Conservation (phyloP, 805 yeast genomes). For the Starmera quercuum region DNA sequence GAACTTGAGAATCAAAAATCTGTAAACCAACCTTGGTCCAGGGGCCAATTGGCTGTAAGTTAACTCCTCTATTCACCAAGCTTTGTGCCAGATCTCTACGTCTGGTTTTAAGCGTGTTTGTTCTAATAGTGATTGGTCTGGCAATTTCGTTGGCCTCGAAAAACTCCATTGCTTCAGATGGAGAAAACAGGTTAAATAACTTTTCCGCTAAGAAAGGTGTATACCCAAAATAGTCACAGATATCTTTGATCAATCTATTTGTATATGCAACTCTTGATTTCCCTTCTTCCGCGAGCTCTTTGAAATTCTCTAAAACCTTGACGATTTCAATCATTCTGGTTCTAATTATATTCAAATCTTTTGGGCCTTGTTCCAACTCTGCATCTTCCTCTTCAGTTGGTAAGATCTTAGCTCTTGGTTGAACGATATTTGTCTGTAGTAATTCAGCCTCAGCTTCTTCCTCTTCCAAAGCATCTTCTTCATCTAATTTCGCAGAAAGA, state of each 20-base stretch:
- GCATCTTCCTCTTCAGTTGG: slow-evolving; percentile 66
- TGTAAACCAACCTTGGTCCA: slow-evolving; percentile 99
- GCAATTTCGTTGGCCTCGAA: slow-evolving; percentile 98
- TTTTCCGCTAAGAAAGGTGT: slow-evolving; percentile 89
- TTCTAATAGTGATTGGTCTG: slow-evolving; percentile 93
- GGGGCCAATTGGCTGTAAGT: slow-evolving; percentile 90
- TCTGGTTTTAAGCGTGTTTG: slow-evolving; percentile 92
- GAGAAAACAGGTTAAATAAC: slow-evolving; percentile 83
- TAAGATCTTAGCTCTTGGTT: slow-evolving; percentile 71
- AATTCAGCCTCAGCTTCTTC: slow-evolving; percentile 55
- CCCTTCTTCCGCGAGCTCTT: slow-evolving; percentile 75
- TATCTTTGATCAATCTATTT: slow-evolving; percentile 73
- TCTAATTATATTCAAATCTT: slow-evolving; percentile 75
- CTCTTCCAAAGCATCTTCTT: slow-evolving; percentile 49
- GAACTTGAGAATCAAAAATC: slow-evolving; percentile 97
- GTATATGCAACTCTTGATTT: slow-evolving; percentile 78
- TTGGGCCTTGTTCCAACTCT: slow-evolving; percentile 42
- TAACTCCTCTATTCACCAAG: slow-evolving; percentile 92
- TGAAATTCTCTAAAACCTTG: slow-evolving; percentile 87
- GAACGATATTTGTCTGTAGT: slow-evolving; percentile 46
- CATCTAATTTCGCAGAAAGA: slow-evolving; percentile 60
- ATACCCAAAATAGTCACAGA: slow-evolving; percentile 91
- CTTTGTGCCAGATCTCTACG: slow-evolving; percentile 95
- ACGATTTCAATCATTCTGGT: slow-evolving; percentile 94
- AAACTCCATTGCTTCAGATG: slow-evolving; percentile 95